Conservation (phyloP, 495 filamentous ascomycete species). For the Tuber borchii region DNA sequence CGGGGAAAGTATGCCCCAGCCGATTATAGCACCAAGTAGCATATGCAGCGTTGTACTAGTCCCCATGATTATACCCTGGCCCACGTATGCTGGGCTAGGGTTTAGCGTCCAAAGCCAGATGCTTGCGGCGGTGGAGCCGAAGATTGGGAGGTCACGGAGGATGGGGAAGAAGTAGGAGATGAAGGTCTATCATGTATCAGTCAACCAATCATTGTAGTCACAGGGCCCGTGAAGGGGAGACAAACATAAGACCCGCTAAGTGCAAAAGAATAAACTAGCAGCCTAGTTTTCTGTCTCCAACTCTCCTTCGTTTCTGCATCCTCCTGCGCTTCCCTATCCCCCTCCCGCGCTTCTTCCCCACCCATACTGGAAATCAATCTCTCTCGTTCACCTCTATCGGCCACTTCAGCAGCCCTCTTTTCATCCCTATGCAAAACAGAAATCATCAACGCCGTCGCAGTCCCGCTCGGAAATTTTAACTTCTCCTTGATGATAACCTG, state of each 20-base stretch:
- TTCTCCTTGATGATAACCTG: conserved; percentile 91
- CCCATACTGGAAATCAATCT: background rate
- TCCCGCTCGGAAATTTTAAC: conserved; percentile 87
- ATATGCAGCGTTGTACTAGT: conserved; percentile 91
- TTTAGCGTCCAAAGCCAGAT: conserved; percentile 96
- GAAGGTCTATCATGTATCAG: conserved; percentile 55
- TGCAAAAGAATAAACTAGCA: conserved; percentile 46
- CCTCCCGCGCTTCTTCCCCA: background rate
- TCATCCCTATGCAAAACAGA: conserved; percentile 49
- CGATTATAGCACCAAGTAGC: conserved; percentile 81
- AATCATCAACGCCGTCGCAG: conserved; percentile 91
- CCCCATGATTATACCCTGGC: conserved; percentile 82
- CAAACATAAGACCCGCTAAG: conserved; percentile 38
- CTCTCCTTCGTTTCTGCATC: conserved; percentile 37
- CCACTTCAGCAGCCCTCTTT: background rate
- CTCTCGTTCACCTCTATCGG: background rate
- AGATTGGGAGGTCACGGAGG: conserved; percentile 74
- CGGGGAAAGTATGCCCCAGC: conserved; percentile 87
- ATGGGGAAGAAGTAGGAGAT: conserved; percentile 86
- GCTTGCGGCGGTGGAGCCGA: conserved; percentile 64
- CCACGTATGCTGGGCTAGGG: conserved; percentile 88
- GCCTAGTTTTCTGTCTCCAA: conserved; percentile 51
- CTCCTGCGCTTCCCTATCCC: conserved; percentile 11
- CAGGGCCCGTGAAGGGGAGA: conserved; percentile 50
- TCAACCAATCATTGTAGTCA: conserved; percentile 45